phyloP scores from a whole-genome alignment of 805 yeast genomes.

The Candida tallmaniae region DNA sequence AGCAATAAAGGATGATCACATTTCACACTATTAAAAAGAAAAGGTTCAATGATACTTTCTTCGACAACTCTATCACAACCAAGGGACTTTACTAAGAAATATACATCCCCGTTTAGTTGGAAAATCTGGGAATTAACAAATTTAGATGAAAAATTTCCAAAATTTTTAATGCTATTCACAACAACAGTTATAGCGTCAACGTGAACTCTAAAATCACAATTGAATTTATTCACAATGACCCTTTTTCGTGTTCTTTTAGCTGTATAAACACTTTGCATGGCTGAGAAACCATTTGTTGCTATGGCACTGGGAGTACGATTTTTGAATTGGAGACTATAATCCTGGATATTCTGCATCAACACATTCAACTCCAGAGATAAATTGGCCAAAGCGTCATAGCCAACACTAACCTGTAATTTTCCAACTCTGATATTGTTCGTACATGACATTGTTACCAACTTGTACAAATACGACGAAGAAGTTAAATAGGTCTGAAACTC shows the following conservation, averaged over 20 bases:
- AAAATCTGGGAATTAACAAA: constrained; percentile 16
- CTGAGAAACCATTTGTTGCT: constrained; percentile 1
- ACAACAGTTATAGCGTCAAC: constrained; percentile 17
- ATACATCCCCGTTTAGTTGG: constrained; percentile 15
- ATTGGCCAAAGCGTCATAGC: background rate
- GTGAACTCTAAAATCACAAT: constrained; percentile 34
- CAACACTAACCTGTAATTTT: constrained; percentile 4
- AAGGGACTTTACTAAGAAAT: constrained; percentile 20
- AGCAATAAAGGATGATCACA: constrained; percentile 7
- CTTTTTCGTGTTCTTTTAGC: constrained; percentile 14
- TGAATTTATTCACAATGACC: constrained; percentile 20
- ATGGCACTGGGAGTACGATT: too few species aligned
- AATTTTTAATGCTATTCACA: constrained; percentile 16
- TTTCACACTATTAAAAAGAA: constrained; percentile 20
- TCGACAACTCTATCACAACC: constrained; percentile 13
- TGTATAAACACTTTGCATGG: constrained; percentile 4
- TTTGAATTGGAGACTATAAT: background rate
- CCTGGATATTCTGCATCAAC: background rate
- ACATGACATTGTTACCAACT: constrained; percentile 15
- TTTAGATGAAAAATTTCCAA: constrained; percentile 21
- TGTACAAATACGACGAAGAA: constrained; percentile 14
- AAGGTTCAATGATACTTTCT: constrained; percentile 3
- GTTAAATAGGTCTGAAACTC: constrained; percentile 22
- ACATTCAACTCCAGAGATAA: background rate
- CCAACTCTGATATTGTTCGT: constrained; percentile 6